These are phyloP conservation scores for Fusarium palustre DNA, from an alignment of 2,329 filamentous ascomycete species.

Conservation along the genomic window DNA sequence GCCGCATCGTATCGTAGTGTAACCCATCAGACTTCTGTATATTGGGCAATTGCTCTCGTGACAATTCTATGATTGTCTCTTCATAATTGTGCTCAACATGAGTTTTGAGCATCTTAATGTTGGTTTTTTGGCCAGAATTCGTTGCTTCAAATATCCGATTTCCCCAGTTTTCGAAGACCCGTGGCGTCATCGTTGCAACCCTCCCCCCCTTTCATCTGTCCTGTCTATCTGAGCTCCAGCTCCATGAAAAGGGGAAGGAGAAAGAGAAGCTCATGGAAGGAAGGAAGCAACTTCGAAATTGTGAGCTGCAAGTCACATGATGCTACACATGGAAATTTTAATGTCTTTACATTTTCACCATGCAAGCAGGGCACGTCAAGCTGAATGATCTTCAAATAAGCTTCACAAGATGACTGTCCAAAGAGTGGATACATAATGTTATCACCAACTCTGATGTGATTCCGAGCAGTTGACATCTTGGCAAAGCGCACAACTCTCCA, in stretches of 20 bases:
- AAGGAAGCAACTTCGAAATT: conserved; percentile 12
- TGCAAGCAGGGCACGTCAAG: neutral
- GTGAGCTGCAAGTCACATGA: conserved; percentile 22
- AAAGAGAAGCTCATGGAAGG: conserved; percentile 13
- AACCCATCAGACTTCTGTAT: neutral
- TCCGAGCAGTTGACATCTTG: neutral
- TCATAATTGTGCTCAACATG: conserved; percentile 23
- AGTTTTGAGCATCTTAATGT: conserved; percentile 16
- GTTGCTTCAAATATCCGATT: neutral
- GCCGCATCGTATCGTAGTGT: neutral
- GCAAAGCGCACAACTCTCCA: neutral
- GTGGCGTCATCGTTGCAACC: conserved; percentile 36
- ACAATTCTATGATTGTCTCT: conserved; percentile 8
- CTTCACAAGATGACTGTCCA: neutral
- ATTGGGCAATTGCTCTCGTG: conserved; percentile 39
- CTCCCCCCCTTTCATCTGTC: conserved; percentile 11
- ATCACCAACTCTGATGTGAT: neutral
- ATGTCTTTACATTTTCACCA: neutral
- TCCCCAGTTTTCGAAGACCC: conserved; percentile 1
- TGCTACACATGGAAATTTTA: neutral
- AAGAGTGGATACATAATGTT: neutral
- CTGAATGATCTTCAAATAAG: neutral
- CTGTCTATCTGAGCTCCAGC: neutral
- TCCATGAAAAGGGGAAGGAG: conserved; percentile 20
- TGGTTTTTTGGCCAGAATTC: conserved; percentile 8